A percentile compares a stretch with the other conserved stretches of the same genome.
phyloP scores from a whole-genome alignment of 495 filamentous ascomycete genomes.

The Penicillium bialowiezense region DNA sequence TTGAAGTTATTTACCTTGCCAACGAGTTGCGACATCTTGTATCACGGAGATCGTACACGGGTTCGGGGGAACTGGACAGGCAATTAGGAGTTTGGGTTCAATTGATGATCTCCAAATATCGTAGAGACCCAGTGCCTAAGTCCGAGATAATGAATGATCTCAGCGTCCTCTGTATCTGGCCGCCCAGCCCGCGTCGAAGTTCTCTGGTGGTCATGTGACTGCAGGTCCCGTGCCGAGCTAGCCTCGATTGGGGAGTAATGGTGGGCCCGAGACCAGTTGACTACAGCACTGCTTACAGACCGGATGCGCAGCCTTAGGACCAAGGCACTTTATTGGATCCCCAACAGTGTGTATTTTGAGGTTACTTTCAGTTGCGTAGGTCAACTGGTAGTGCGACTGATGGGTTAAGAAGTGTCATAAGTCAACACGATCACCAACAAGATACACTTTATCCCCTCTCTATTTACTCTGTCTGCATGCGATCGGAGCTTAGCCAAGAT shows the following conservation, averaged over 20 bases:
- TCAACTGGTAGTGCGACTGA: too few relatives aligned
- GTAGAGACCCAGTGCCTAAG: background rate
- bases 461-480: too few relatives aligned
- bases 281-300: too few relatives aligned
- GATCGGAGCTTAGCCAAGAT: too few relatives aligned
- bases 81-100: background rate
- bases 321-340: too few relatives aligned
- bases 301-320: too few relatives aligned
- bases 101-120: background rate
- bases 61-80: background rate
- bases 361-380: too few relatives aligned
- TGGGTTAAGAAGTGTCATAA: too few relatives aligned
- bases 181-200: conserved; percentile 2
- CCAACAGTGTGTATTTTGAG: too few relatives aligned
- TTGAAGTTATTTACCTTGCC: conserved; percentile 39
- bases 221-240: conserved; percentile 18
- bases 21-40: conserved; percentile 46
- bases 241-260: conserved; percentile 17
- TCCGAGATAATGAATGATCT: conserved; percentile 17
- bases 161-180: conserved; percentile 13
- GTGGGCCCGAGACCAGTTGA: too few relatives aligned
- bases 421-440: too few relatives aligned
- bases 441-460: too few relatives aligned
- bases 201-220: conserved; percentile 21
- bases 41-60: background rate